phyloP scores from a whole-genome alignment of 1,284 basidiomycete species.

The Austropuccinia psidii region DNA sequence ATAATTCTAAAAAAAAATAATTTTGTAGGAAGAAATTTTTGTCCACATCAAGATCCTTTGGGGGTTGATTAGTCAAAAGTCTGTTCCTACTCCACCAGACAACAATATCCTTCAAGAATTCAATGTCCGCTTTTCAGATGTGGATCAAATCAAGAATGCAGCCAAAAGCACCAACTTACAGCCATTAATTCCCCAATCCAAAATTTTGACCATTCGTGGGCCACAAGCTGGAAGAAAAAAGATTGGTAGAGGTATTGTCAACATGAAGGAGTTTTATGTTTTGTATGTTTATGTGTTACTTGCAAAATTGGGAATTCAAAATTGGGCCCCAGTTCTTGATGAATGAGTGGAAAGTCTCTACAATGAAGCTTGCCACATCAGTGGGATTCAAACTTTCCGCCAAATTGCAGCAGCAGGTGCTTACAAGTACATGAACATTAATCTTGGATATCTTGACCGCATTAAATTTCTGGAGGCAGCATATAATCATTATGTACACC shows the following conservation, averaged over 20 bases:
- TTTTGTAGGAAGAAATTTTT: conserved; percentile 18
- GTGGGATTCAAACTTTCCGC: conserved; percentile 2
- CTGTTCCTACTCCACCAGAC: neutral
- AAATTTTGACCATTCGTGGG: neutral
- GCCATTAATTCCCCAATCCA: neutral
- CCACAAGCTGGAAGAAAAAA: neutral
- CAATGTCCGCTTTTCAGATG: neutral
- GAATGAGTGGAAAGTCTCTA: neutral
- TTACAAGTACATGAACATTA: conserved; percentile 25
- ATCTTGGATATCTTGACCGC: neutral
- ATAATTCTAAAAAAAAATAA: neutral
- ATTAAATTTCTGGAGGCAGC: neutral
- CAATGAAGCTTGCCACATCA: conserved; percentile 6
- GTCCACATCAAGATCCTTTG: conserved; percentile 18
- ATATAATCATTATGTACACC: conserved; percentile 27
- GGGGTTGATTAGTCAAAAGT: neutral
- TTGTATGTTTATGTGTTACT: neutral
- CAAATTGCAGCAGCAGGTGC: neutral
- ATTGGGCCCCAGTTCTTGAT: conserved; percentile 14
- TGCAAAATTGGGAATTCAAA: neutral
- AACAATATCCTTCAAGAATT: neutral
- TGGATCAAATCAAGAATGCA: neutral
- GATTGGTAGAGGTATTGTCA: neutral
- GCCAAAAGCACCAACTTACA: neutral
- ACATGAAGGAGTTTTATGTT: conserved; percentile 17